Evolutionary conservation across 805 yeast genomes (phyloP), one percentile per base, ranked within the genome.

Genomic region (Candida suzukii): DNA sequence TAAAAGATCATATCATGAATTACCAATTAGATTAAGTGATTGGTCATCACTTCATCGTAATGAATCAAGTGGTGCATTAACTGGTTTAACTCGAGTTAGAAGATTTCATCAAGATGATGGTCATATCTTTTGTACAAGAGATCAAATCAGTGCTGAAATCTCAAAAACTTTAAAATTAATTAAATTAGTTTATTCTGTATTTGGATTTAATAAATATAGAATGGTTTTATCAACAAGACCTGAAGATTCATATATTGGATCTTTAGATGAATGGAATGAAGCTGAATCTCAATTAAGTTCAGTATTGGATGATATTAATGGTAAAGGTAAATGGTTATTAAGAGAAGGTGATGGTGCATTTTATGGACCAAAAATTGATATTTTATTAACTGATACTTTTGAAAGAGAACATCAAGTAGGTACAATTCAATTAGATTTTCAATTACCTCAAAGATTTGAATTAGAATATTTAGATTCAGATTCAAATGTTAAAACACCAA

Each of bases 101-200:
- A 70, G 96, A 47, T 93, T 93, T 64, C 99, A 93, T 61, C 99
- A 93, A 64, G 99, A 93, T 61, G 99, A 93, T 60, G 98, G 97
- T 8, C 99, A 93, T 54, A 90, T 93, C 22, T 93, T 93, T 60
- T 93, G 99, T 57, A 76, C 82, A 2, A 70, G 74, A 28, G 78
- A 73, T 7, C 99, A 93, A 63, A 80, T 93, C 37, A 53, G 55
- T 10, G 74, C 73, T 38, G 99, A 93, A 56, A 88, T 93, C 38
- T 54, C 70, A 10, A 74, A 77, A 41, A 84, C 93, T 12, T 68
- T 93, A 43, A 71, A 77, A 52, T 67, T 93, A 54, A 76, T 93
- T 41, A 83, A 81, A 52, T 73, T 82, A 46, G 80, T 90, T 28
- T 93, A 93, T 57, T 65, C 67, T 0, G 74, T 76, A 17, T 83